Percentiles rank a stretch among this genome's conserved stretches.
phyloP scores from a whole-genome alignment of 2,329 filamentous ascomycete species.

The Phaeosphaeriaceae sp. region DNA sequence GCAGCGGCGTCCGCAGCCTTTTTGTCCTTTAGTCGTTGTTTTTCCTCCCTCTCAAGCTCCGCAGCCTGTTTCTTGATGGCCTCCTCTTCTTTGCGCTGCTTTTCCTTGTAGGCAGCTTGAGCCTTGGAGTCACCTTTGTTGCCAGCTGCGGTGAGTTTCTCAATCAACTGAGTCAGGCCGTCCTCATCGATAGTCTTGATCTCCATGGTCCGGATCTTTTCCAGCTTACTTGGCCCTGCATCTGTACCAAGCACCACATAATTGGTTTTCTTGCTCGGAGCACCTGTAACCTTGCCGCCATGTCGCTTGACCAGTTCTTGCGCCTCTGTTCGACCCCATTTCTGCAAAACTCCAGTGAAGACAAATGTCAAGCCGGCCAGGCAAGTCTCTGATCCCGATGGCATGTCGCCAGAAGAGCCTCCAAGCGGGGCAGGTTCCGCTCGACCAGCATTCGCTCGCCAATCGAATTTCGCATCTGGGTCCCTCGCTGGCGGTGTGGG shows the following conservation, averaged over 20 bases:
- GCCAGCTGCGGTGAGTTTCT: conserved; percentile 80
- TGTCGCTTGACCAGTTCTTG: conserved; percentile 89
- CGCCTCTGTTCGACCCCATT: conserved; percentile 82
- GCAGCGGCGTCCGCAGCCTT: conserved; percentile 42
- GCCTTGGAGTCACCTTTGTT: conserved; percentile 77
- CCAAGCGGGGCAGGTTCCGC: conserved; percentile 69
- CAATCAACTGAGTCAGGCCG: conserved; percentile 86
- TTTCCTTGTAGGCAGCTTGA: conserved; percentile 83
- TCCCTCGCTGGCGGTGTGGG: conserved; percentile 81
- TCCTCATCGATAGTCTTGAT: conserved; percentile 95
- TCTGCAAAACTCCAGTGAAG: conserved; percentile 87
- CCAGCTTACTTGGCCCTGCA: conserved; percentile 90
- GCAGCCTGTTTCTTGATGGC: conserved; percentile 81
- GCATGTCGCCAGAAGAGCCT: conserved; percentile 71
- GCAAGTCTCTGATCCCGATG: conserved; percentile 86
- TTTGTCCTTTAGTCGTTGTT: conserved; percentile 67
- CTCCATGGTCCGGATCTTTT: conserved; percentile 78
- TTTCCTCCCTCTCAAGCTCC: conserved; percentile 91
- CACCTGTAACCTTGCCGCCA: conserved; percentile 85
- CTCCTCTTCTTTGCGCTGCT: conserved; percentile 82
- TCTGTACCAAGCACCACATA: conserved; percentile 92
- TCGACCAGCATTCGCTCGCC: conserved; percentile 63
- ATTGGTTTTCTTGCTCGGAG: conserved; percentile 90
- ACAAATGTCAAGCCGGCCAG: conserved; percentile 90
- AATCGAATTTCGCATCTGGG: conserved; percentile 78